Base-by-base conservation (phyloP, 1,284 basidiomycete species). In the Cutaneotrichosporon mucoides region DNA sequence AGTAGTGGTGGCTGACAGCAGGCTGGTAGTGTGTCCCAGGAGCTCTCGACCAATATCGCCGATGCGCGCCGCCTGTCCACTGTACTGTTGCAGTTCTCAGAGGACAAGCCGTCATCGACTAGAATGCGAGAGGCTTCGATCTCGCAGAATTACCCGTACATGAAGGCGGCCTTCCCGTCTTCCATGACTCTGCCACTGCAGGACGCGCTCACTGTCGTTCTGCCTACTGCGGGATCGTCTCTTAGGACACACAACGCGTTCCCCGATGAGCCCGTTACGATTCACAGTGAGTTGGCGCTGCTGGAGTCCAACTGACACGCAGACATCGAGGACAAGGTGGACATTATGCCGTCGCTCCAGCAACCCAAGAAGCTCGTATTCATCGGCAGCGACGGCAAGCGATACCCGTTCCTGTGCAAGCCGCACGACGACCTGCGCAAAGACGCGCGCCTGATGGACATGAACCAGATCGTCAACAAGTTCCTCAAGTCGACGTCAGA, bases 391-490 rank as follows among this genome's bases (percentile, higher is more conserved):
- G 86, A 99, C 70, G 93, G 92, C 3, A 84, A 86, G 60, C 81
- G 81, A 2, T 98, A 98, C 78, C 88, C 87, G 71, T 99, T 99
- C 82, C 82, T 99, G 12, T 93, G 92, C 66, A 99, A 99, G 77
- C 95, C 96, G 2, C 94, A 94, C 76, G 96, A 99, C 73, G 96
- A 99, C 77, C 81, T 99, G 48, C 85, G 96, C 48, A 99, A 99
- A 78, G 96, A 99, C 72, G 94, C 95, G 0, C 85, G 96, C 8
- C 79, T 99, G 60, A 99, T 99, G 95, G 96, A 99, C 75, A 92
- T 99, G 76, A 94, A 97, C 70, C 85, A 90, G 4, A 95, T 99
- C 80, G 95, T 99, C 81, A 99, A 99, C 81, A 98, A 97, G 75
- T 80, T 99, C 12, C 82, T 99, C 57, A 95, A 95, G 72, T 88